Evolutionary conservation across 2,329 filamentous ascomycete species (phyloP), one percentile per base, ranked within the genome.

Genomic region (Raffaelea ambrosiae): DNA sequence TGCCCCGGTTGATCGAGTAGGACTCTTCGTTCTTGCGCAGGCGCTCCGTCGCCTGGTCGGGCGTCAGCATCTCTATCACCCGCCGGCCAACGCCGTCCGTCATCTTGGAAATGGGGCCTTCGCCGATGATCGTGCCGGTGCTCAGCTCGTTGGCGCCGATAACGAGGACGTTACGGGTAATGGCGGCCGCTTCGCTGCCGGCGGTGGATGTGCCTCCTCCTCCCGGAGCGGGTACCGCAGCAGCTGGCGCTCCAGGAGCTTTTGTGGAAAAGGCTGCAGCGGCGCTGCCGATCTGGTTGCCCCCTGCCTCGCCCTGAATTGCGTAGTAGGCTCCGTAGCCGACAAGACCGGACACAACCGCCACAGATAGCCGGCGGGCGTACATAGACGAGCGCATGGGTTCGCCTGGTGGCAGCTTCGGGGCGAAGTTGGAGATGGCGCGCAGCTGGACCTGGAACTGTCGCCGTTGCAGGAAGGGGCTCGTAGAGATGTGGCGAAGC

Each of bases 31-130:
- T 88, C 63, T 85, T 83, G 56, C 93, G 79, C 59, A 98, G 70
- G 70, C 91, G 95, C 59, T 88, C 79, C 14, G 89, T 94, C 21
- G 88, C 89, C 73, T 98, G 90, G 50, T 96, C 91, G 1, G 91
- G 86, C 11, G 87, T 94, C 66, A 98, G 73, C 91, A 98, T 98
- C 71, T 96, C 91, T 51, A 98, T 73, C 31, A 96, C 84, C 61
- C 86, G 88, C 54, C 84, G 80, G 26, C 89, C 88, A 63, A 85
- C 85, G 62, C 88, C 85, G 67, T 90, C 86, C 3, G 85, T 88
- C 58, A 86, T 79, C 69, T 98, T 98, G 41, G 86, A 86, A 51
- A 98, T 80, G 19, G 91, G 89, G 7, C 83, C 86, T 59, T 95
- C 86, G 50, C 86, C 88, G 18, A 88, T 81, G 53, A 96, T 83